Percentiles rank a stretch among this genome's conserved stretches.
phyloP scores from a whole-genome alignment of 2,329 filamentous ascomycete genomes.

The Dothidotthia symphoricarpi region DNA sequence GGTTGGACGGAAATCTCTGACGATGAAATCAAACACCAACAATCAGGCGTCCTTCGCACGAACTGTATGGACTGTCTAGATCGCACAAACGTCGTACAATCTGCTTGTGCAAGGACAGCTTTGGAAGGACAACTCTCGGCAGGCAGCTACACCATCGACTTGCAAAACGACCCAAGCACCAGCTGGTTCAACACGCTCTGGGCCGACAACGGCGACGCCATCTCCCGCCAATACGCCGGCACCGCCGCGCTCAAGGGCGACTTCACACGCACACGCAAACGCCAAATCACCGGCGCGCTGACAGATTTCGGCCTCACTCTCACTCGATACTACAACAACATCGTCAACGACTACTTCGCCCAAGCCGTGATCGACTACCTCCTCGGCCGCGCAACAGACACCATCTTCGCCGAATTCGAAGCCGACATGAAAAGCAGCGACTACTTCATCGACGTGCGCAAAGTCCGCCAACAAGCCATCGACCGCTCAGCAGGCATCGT shows the following conservation, averaged over 20 bases:
- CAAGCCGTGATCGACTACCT: slow-evolving; percentile 94
- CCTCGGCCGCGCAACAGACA: slow-evolving; percentile 78
- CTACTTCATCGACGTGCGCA: slow-evolving; percentile 80
- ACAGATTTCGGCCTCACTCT: slow-evolving; percentile 89
- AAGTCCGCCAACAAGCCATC: slow-evolving; percentile 83
- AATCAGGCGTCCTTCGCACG: slow-evolving; percentile 79
- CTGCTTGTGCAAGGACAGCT: slow-evolving; percentile 79
- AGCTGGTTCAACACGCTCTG: slow-evolving; percentile 95
- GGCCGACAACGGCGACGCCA: slow-evolving; percentile 96
- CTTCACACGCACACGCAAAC: slow-evolving; percentile 86
- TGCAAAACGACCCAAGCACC: slow-evolving; percentile 73
- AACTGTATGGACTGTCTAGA: slow-evolving; percentile 99
- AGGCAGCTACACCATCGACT: slow-evolving; percentile 72
- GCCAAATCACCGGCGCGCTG: slow-evolving; percentile 85
- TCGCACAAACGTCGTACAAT: slow-evolving; percentile 93
- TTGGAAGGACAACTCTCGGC: slow-evolving; percentile 75
- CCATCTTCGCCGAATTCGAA: slow-evolving; percentile 92
- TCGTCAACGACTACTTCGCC: slow-evolving; percentile 96
- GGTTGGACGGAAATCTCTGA: slow-evolving; percentile 66
- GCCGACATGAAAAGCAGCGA: slow-evolving; percentile 90
- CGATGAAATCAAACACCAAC: slow-evolving; percentile 48
- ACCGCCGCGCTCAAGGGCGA: slow-evolving; percentile 96
- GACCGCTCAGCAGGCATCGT: slow-evolving; percentile 85
- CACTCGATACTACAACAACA: slow-evolving; percentile 76
- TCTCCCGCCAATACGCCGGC: slow-evolving; percentile 93